Evolutionary conservation across 805 yeast species (phyloP).

Genomic region (Starmerella scarabaei): DNA sequence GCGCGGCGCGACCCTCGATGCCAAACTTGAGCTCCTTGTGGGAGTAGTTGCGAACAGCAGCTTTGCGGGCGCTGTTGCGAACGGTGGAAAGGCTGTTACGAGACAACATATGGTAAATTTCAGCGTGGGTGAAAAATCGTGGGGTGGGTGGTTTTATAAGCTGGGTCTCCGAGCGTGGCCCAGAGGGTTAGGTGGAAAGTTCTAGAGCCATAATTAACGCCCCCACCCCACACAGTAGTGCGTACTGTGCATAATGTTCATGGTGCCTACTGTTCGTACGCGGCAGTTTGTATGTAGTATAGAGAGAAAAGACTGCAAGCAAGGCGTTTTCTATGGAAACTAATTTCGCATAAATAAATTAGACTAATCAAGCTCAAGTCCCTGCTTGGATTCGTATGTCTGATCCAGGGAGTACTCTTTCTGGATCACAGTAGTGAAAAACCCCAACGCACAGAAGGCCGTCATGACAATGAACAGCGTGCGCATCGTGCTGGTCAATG

Average conservation of each 20-base stretch:
- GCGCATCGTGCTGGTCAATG: constrained; percentile 17
- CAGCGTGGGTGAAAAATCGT: neutral
- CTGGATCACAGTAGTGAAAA: constrained; percentile 17
- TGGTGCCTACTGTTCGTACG: too few relatives aligned
- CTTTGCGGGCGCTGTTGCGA: constrained; percentile 17
- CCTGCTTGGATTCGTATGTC: constrained; percentile 19
- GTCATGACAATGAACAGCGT: constrained; percentile 17
- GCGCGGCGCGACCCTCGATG: constrained; percentile 92
- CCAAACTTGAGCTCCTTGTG: constrained; percentile 96
- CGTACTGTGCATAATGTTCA: too few relatives aligned
- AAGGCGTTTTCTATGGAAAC: too few relatives aligned
- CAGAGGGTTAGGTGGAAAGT: neutral
- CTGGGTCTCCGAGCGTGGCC: neutral
- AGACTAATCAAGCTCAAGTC: too few relatives aligned
- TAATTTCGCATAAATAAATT: too few relatives aligned
- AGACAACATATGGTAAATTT: constrained; percentile 8
- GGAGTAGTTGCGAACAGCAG: constrained; percentile 26
- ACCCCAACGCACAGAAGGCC: constrained; percentile 18
- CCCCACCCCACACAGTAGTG: too few relatives aligned
- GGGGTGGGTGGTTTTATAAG: neutral
- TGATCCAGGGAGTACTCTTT: constrained; percentile 22
- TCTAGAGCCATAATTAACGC: neutral
- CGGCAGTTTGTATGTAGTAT: too few relatives aligned
- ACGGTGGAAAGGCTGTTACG: constrained; percentile 9
- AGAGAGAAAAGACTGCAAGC: too few relatives aligned